Evolutionary conservation across 2,329 filamentous ascomycete genomes (phyloP).

Genomic region (Bertia moriformis): DNA sequence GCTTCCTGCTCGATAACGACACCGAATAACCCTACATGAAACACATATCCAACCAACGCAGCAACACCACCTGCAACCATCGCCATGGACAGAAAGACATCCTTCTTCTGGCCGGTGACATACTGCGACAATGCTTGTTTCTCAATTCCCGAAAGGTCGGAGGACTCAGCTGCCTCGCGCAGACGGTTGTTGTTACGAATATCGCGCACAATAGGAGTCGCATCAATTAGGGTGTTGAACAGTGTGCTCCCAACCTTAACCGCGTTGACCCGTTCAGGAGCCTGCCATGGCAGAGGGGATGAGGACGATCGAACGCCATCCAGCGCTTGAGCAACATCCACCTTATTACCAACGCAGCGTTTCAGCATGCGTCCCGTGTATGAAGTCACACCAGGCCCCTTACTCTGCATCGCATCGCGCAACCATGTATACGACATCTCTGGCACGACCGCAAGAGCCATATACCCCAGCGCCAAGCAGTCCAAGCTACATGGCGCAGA

Average conservation of each 20-base stretch:
- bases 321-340: not conserved
- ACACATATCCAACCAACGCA: not conserved
- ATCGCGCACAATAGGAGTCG: not conserved
- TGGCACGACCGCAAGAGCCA: conserved; percentile 57
- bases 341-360: not conserved
- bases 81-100: not conserved
- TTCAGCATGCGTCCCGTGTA: not conserved
- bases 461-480: conserved; percentile 67
- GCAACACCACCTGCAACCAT: not conserved
- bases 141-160: not conserved
- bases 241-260: not conserved
- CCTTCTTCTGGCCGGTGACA: not conserved
- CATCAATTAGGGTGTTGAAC: not conserved
- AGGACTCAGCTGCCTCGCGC: not conserved
- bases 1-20: not conserved
- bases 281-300: not conserved
- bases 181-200: not conserved
- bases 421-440: conserved; percentile 49
- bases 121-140: not conserved
- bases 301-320: not conserved
- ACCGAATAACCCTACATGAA: not conserved
- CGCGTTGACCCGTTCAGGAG: not conserved
- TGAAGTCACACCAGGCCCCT: conserved; percentile 8
- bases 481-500: conserved; percentile 47
- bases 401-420: conserved; percentile 33